Percentiles rank a stretch among this genome's conserved stretches.
phyloP scores from a whole-genome alignment of 257 asterid genomes.

The Solanum clarkiae region DNA sequence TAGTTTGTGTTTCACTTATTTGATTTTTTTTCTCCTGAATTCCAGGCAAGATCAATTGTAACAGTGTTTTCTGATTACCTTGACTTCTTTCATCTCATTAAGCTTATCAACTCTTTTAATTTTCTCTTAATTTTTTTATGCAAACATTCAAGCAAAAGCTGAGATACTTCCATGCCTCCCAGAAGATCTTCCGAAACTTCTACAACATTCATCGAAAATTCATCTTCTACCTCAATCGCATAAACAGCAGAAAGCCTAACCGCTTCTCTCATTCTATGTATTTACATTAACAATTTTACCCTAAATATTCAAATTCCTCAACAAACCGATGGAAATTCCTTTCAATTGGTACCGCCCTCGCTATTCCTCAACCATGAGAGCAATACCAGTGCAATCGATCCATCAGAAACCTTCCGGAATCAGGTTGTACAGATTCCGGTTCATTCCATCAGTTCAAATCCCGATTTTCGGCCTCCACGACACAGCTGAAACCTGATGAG shows the following conservation, averaged over 20 bases:
- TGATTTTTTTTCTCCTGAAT: neutral
- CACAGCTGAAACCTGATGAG: conserved; percentile 1
- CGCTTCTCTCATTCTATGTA: neutral
- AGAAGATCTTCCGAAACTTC: neutral
- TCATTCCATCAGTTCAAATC: conserved; percentile 14
- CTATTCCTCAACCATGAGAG: neutral
- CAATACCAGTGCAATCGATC: conserved; percentile 9
- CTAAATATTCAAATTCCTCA: neutral
- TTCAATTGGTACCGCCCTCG: conserved; percentile 16
- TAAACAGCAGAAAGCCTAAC: neutral
- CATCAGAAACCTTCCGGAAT: conserved; percentile 1
- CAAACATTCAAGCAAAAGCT: neutral
- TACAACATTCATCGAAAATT: neutral
- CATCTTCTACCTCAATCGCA: neutral
- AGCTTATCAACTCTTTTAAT: neutral
- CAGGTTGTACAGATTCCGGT: conserved; percentile 52
- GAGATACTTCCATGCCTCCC: neutral
- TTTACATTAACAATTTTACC: no score
- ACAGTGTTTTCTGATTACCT: neutral
- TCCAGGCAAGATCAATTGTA: neutral
- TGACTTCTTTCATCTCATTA: neutral
- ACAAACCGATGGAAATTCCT: conserved; percentile 21
- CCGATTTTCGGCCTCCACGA: neutral
- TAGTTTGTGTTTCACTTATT: neutral
- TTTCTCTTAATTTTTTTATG: neutral